Conservation (phyloP, 1,139 yeast genomes). For the Geotrichum histeridarum region DNA sequence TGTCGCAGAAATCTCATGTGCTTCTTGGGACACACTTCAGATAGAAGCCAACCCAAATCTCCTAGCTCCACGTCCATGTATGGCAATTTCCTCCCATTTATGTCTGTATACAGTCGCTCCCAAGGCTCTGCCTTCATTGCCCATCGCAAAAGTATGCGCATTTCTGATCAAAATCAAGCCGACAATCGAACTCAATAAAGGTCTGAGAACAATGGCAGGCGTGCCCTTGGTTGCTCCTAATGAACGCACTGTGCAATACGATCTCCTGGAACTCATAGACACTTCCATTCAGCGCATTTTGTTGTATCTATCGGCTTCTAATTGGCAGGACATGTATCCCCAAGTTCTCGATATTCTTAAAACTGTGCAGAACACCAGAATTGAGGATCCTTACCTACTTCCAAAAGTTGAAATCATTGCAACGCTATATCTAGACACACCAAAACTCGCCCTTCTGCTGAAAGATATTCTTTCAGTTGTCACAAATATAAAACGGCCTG, state of each 20-base stretch:
- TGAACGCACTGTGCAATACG: slow-evolving; percentile 3
- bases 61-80: background rate
- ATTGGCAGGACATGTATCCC: slow-evolving; percentile 42
- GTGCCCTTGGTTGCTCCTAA: background rate
- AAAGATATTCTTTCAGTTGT: slow-evolving; percentile 42
- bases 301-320: slow-evolving; percentile 52
- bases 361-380: slow-evolving; percentile 9
- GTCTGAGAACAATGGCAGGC: slow-evolving; percentile 10
- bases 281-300: slow-evolving; percentile 44
- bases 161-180: slow-evolving; percentile 19
- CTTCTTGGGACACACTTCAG: slow-evolving; percentile 18
- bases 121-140: background rate
- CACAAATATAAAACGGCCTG: slow-evolving; percentile 44
- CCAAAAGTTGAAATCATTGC: slow-evolving; percentile 51
- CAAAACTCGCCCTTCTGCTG: slow-evolving; percentile 41
- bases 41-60: slow-evolving; percentile 6
- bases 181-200: slow-evolving; percentile 11
- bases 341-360: slow-evolving; percentile 17
- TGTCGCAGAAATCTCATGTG: slow-evolving; percentile 13
- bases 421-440: slow-evolving; percentile 45
- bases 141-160: slow-evolving; percentile 22
- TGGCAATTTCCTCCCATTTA: slow-evolving; percentile 11
- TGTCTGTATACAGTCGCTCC: slow-evolving; percentile 16
- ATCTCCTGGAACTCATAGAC: slow-evolving; percentile 43
- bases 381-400: slow-evolving; percentile 37